Percentiles rank a stretch among this genome's conserved stretches.
Evolutionary conservation across 1,284 basidiomycete species (phyloP).

Genomic region (Singerocomus rubriflavus): DNA sequence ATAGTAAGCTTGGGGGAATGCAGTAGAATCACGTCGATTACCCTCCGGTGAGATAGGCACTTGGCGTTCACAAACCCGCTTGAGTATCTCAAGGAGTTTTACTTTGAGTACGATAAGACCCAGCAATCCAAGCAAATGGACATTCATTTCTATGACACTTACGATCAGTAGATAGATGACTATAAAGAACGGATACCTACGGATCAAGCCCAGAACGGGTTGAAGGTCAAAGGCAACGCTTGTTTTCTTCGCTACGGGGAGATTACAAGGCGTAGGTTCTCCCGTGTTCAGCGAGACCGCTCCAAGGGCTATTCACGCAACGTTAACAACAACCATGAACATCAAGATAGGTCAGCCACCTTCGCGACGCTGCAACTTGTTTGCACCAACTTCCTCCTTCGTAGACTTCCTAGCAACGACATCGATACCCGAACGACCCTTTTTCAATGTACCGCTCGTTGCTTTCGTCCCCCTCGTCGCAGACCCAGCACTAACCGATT

Average conservation of each 20-base stretch:
- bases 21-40: slow-evolving; percentile 37
- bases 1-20: not conserved
- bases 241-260: slow-evolving; percentile 17
- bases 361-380: slow-evolving; percentile 42
- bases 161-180: not conserved
- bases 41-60: slow-evolving; percentile 48
- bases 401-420: slow-evolving; percentile 13
- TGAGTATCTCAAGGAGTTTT: slow-evolving; percentile 48
- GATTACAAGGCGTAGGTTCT: slow-evolving; percentile 12
- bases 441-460: slow-evolving; percentile 27
- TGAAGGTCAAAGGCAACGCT: slow-evolving; percentile 39
- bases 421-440: slow-evolving; percentile 17
- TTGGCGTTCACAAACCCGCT: slow-evolving; percentile 45
- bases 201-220: slow-evolving; percentile 13
- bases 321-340: not conserved
- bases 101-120: slow-evolving; percentile 52
- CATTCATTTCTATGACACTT: slow-evolving; percentile 46
- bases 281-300: slow-evolving; percentile 37
- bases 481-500: not conserved
- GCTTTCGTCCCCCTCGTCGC: slow-evolving; percentile 5
- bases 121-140: slow-evolving; percentile 66
- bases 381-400: slow-evolving; percentile 25
- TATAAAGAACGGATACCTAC: slow-evolving; percentile 12
- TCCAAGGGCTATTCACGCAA: slow-evolving; percentile 29
- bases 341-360: slow-evolving; percentile 32